Conservation (phyloP, 1,284 basidiomycete species). For the Fomes fomentarius region DNA sequence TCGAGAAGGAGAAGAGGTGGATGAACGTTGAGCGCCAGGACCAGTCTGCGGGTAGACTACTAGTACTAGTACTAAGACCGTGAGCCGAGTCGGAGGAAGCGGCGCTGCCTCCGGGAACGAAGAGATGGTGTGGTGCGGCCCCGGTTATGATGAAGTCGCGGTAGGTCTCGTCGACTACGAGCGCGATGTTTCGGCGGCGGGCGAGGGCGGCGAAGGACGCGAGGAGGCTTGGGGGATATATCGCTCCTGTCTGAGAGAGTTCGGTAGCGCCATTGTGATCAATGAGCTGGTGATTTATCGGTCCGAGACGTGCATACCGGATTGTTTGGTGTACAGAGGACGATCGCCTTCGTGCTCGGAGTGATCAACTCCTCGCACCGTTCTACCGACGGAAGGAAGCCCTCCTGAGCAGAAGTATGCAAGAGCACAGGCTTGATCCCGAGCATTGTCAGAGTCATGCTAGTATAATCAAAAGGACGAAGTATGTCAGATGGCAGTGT, state of each 20-base stretch:
- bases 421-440: constrained; percentile 67
- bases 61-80: too few relatives aligned
- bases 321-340: constrained; percentile 79
- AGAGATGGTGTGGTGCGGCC: constrained; percentile 62
- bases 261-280: not conserved
- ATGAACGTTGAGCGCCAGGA: constrained; percentile 70
- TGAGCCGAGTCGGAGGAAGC: not conserved
- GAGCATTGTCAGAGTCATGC: constrained; percentile 76
- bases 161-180: constrained; percentile 92
- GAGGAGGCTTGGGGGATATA: constrained; percentile 68
- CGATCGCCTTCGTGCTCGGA: constrained; percentile 66
- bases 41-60: constrained; percentile 29
- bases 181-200: constrained; percentile 56
- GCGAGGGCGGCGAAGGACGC: constrained; percentile 69
- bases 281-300: constrained; percentile 23
- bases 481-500: not conserved
- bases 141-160: constrained; percentile 73
- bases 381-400: constrained; percentile 63
- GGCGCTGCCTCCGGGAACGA: constrained; percentile 28
- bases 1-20: constrained; percentile 82
- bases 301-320: constrained; percentile 45
- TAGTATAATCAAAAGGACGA: constrained; percentile 24
- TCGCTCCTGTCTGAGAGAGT: constrained; percentile 71
- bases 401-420: constrained; percentile 54
- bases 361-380: constrained; percentile 56